Conservation (phyloP, 306 rosid species). For the Vigna mungo region DNA sequence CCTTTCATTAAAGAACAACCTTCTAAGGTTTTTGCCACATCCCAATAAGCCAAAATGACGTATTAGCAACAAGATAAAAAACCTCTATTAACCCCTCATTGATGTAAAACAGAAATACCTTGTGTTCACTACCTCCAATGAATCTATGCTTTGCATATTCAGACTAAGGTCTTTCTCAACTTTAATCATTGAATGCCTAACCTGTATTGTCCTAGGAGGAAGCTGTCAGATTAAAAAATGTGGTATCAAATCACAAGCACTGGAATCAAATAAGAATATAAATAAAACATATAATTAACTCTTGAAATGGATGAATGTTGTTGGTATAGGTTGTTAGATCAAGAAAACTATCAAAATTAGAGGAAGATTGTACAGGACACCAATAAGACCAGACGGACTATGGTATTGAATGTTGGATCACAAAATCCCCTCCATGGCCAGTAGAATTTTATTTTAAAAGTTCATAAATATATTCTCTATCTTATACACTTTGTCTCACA, state of each 20-base stretch:
- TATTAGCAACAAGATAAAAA: not conserved
- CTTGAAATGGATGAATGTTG: constrained; percentile 11
- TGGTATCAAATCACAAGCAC: not conserved
- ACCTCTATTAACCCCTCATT: not conserved
- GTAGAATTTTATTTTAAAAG: constrained; percentile 13
- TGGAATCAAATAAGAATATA: constrained; percentile 10
- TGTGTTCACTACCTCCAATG: constrained; percentile 76
- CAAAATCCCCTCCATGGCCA: constrained; percentile 15
- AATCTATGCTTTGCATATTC: constrained; percentile 52
- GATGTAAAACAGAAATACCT: constrained; percentile 55
- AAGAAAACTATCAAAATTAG: constrained; percentile 13
- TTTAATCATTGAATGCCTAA: constrained; percentile 79
- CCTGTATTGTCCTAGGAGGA: constrained; percentile 66
- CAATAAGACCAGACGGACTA: constrained; percentile 4
- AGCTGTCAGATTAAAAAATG: constrained; percentile 58
- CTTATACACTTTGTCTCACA: constrained; percentile 1
- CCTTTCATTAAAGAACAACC: too few species aligned
- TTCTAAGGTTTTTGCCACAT: not conserved
- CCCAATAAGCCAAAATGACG: not conserved
- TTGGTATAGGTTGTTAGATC: not conserved
- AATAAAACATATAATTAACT: constrained; percentile 1
- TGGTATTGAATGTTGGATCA: constrained; percentile 7
- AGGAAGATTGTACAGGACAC: constrained; percentile 8
- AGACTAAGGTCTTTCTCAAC: constrained; percentile 49
- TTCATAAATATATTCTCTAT: not conserved